Conservation (phyloP, 1,284 basidiomycete species). For the Leccinum subfulvum region DNA sequence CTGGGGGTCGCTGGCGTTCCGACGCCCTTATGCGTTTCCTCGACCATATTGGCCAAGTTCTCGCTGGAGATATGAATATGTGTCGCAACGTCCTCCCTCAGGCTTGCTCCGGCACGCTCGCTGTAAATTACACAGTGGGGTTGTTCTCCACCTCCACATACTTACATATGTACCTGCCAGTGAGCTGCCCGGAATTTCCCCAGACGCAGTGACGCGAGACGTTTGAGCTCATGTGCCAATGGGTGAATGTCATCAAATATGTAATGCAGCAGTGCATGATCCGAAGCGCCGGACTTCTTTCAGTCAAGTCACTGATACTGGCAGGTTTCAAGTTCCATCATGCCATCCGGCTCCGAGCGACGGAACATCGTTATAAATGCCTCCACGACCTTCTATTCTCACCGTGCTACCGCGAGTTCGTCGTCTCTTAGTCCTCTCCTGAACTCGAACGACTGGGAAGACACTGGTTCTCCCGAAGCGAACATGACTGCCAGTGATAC, state of each 20-base stretch:
- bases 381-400: neutral
- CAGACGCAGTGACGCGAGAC: no score
- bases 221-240: neutral
- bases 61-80: neutral
- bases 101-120: no score
- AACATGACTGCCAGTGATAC: slow-evolving; percentile 12
- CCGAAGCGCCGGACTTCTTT: no score
- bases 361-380: slow-evolving; percentile 21
- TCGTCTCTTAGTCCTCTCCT: slow-evolving; percentile 19
- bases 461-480: neutral
- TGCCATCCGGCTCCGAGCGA: neutral
- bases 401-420: slow-evolving; percentile 8
- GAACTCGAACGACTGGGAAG: slow-evolving; percentile 4
- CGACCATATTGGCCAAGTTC: neutral
- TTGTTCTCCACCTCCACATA: neutral
- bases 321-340: neutral
- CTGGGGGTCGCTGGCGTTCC: neutral
- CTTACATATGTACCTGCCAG: neutral
- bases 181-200: neutral
- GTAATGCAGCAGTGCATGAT: neutral
- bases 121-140: neutral
- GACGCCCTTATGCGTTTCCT: neutral
- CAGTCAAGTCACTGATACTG: neutral
- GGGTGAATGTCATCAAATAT: neutral
- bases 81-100: neutral